phyloP scores from a whole-genome alignment of 2,329 filamentous ascomycete genomes.

The Hypoxylon sp. region DNA sequence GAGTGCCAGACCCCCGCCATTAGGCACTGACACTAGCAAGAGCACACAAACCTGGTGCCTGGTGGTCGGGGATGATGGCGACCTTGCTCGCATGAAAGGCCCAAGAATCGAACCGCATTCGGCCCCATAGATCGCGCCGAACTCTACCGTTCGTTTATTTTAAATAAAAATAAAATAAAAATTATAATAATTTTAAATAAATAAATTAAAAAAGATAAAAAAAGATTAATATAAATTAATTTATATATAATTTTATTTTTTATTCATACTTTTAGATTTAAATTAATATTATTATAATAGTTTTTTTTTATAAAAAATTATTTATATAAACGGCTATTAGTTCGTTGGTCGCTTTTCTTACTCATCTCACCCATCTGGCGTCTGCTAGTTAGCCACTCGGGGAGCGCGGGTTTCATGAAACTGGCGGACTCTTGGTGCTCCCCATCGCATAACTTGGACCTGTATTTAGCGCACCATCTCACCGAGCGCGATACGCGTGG shows the following conservation, averaged over 20 bases:
- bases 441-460: conserved; percentile 25
- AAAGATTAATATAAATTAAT: too few relatives aligned
- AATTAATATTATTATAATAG: too few relatives aligned
- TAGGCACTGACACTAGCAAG: conserved; percentile 43
- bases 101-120: conserved; percentile 34
- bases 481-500: conserved; percentile 25
- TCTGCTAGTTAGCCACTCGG: conserved; percentile 41
- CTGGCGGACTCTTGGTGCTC: conserved; percentile 29
- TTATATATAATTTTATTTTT: too few relatives aligned
- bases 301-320: too few relatives aligned
- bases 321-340: too few relatives aligned
- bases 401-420: conserved; percentile 33
- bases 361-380: conserved; percentile 30
- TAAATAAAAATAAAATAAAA: neutral
- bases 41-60: conserved; percentile 33
- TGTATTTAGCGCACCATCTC: conserved; percentile 29
- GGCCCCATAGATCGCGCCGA: conserved; percentile 34
- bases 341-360: too few relatives aligned
- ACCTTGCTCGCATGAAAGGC: conserved; percentile 36
- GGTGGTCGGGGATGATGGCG: conserved; percentile 36
- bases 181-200: too few relatives aligned
- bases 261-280: too few relatives aligned
- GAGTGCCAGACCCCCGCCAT: conserved; percentile 35
- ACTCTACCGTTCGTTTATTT: conserved; percentile 39
- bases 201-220: too few relatives aligned